Base-by-base conservation (phyloP, 257 asterid species). In the Avicennia marina region DNA sequence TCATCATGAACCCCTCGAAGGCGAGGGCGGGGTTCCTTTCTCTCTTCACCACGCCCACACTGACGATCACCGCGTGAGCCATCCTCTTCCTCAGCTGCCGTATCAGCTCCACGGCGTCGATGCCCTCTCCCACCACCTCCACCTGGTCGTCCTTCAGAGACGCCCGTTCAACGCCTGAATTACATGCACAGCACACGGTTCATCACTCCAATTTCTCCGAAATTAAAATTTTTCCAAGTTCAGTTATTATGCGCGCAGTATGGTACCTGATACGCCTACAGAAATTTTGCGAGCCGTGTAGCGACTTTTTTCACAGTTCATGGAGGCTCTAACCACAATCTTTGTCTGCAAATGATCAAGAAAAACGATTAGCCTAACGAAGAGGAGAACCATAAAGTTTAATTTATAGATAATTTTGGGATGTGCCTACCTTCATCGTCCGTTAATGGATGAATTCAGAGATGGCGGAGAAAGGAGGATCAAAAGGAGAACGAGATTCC, bases 111-210 rank as follows among this genome's bases (percentile, higher is more conserved):
- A 75, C 87, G 0, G 94, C 72, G 52, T 87, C 96, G 19, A 82
- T 64, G 64, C 70, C 79, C 3, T 72, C 83, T 36, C 96, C 96
- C 0, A 75, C 61, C 11, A 87, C 85, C 63, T 65, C 83, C 38
- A 87, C 61, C 51, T 67, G 59, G 6, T 82, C 10, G 36, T 81
- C 96, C 0, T 66, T 34, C 18, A 84, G 11, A 7, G 83, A 56
- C 53, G 72, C 75, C 0, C 83, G 79, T 13, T 58, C 77, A 21
- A 81, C 87, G 11, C 84, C 82, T 71, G 17, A n/a, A 18, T 5
- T 3, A 36, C 21, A 16, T n/a, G 4, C 6, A 40, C 4, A n/a
- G n/a, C n/a, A n/a, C n/a, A n/a, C n/a, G n/a, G n/a, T n/a, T n/a
- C n/a, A n/a, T n/a, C n/a, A n/a, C 17, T n/a, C 13, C 10, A 40